A percentile compares a stretch with the other conserved stretches of the same genome.
Evolutionary conservation across 257 asterid genomes (phyloP).

Genomic region (Hygrophila difformis): DNA sequence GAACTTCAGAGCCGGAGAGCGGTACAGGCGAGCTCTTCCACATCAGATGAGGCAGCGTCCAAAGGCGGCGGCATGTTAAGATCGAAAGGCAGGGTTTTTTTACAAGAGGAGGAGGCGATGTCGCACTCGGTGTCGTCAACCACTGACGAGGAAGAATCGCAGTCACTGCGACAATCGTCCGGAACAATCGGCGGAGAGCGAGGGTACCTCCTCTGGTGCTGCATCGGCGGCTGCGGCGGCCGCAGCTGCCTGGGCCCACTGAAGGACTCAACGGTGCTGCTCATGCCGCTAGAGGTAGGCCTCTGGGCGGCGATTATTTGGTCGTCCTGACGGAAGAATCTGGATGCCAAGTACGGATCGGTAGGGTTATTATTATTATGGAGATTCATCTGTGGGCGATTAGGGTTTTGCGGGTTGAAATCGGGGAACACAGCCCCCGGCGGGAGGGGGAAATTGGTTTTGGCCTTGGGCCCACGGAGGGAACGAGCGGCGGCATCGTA

Average conservation of each 20-base stretch:
- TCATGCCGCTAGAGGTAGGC: constrained; percentile 62
- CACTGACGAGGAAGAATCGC: constrained; percentile 63
- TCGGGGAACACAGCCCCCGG: constrained; percentile 23
- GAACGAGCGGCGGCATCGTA: constrained; percentile 63
- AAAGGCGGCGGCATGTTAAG: constrained; percentile 37
- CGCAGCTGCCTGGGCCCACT: constrained; percentile 51
- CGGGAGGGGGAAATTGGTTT: constrained; percentile 40
- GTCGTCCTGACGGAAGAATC: constrained; percentile 39
- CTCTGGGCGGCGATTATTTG: constrained; percentile 35
- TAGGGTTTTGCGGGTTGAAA: constrained; percentile 23
- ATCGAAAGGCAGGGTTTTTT: constrained; percentile 37
- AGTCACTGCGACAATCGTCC: constrained; percentile 60
- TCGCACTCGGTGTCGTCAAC: constrained; percentile 45
- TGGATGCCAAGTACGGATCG: constrained; percentile 23
- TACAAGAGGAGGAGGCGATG: constrained; percentile 34
- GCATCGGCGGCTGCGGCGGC: constrained; percentile 16
- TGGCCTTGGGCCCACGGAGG: constrained; percentile 61
- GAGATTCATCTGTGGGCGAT: constrained; percentile 15
- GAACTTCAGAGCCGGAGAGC: constrained; percentile 35
- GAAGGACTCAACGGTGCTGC: constrained; percentile 70
- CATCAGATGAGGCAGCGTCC: constrained; percentile 16
- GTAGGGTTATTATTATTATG: constrained; percentile 11
- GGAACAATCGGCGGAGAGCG: constrained; percentile 64
- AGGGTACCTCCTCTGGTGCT: constrained; percentile 42
- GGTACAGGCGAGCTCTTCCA: constrained; percentile 28